Base-by-base conservation (phyloP, 345 rosid species). In the Citrus glauca region DNA sequence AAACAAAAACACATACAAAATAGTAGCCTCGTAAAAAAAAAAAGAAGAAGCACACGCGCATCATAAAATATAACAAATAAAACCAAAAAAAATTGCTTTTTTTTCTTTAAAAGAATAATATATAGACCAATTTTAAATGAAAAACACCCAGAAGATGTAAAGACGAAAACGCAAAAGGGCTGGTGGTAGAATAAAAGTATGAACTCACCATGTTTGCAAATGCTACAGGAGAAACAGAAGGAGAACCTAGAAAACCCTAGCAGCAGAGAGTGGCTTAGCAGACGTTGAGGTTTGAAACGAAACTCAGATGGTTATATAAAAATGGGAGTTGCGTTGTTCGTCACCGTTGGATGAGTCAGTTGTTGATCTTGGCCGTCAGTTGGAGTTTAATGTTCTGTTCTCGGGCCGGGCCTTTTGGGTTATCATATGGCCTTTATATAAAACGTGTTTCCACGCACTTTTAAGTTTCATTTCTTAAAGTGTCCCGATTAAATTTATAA, bases 211-310 rank as follows among this genome's bases (percentile, higher is more conserved):
- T 74, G 33, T 38, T 40, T 27, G 40, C 57, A 40, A 68, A 24
- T 42, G 69, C 59, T 19, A 40, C 9, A 28, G 77, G 35, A 9
- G 59, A 62, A 20, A 59, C 77, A 40, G 57, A 59, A 40, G 57
- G 69, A 62, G 42, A 74, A 28, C 77, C 77, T 62, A 42, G 59
- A 40, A 61, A 74, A 73, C 68, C 77, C 77, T 73, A 61, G 77
- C 77, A 42, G 69, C 68, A 28, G 57, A 25, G 6, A 7, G 38
- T 19, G 1, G 4, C 59, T 27, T 28, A 42, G 42, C 77, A 53
- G 40, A 30, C 59, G 2, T 13, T 20, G 59, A 10, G 42, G 20
- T 4, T 22, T 11, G 0, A 6, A 1, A 0, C 4, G 0, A 0
- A 14, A 10, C 19, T 9, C 10, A 40, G 2, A 27, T 2, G 4